A percentile compares a stretch with the other conserved stretches of the same genome.
Evolutionary conservation across 495 filamentous ascomycete species (phyloP).

Genomic region (Aspergillus saccharolyticus): DNA sequence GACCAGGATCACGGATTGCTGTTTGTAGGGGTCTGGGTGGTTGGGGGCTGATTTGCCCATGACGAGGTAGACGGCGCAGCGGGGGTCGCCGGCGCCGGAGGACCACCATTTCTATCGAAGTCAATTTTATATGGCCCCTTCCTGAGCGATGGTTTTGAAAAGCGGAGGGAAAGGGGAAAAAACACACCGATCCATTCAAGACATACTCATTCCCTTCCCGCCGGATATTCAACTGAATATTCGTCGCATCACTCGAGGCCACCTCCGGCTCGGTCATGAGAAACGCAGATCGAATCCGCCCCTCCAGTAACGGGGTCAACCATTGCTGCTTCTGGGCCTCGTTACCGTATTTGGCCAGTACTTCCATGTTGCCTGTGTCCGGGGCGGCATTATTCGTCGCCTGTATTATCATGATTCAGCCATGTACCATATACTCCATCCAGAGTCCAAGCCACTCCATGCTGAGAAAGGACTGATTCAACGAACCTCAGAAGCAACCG

Average conservation of each 20-base stretch:
- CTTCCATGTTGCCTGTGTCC: conserved; percentile 95
- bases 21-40: conserved; percentile 70
- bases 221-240: conserved; percentile 77
- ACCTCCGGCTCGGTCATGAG: conserved; percentile 89
- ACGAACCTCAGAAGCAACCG: conserved; percentile 65
- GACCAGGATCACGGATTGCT: conserved; percentile 86
- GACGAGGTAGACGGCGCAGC: conserved; percentile 84
- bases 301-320: conserved; percentile 78
- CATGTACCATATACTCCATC: neutral
- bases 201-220: conserved; percentile 78
- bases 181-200: conserved; percentile 71
- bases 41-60: conserved; percentile 80
- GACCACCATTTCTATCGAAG: conserved; percentile 85
- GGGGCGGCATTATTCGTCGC: conserved; percentile 89
- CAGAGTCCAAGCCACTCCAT: too few species aligned
- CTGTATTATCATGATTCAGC: conserved; percentile 21
- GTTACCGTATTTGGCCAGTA: conserved; percentile 87
- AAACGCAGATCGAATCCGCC: conserved; percentile 83
- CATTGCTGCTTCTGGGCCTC: conserved; percentile 84
- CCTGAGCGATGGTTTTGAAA: neutral
- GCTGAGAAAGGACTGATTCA: too few species aligned
- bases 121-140: too few species aligned
- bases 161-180: neutral
- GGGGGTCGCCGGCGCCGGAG: conserved; percentile 82
- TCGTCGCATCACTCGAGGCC: conserved; percentile 82